Evolutionary conservation across 768 basidiomycete species (phyloP).

Genomic region (Mycena pura): DNA sequence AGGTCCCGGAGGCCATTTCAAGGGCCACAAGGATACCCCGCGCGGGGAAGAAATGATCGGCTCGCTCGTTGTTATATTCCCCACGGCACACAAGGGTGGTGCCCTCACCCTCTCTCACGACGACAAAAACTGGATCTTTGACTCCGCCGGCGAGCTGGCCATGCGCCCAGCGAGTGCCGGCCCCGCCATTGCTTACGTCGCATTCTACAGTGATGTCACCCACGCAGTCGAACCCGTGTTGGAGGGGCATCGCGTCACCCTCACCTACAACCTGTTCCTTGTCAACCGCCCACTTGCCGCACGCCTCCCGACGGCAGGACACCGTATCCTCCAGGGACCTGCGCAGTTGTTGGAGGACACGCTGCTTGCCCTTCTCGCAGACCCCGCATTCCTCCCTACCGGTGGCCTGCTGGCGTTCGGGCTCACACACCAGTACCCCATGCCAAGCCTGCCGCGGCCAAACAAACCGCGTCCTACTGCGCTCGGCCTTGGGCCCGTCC

Average conservation of each 20-base stretch:
- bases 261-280: slow-evolving; percentile 53
- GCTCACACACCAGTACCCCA: slow-evolving; percentile 17
- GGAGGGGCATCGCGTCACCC: slow-evolving; percentile 49
- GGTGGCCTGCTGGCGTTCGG: slow-evolving; percentile 13
- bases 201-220: slow-evolving; percentile 53
- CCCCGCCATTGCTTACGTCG: slow-evolving; percentile 37
- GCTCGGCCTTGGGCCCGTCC: background rate
- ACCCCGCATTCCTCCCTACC: background rate
- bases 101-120: slow-evolving; percentile 37
- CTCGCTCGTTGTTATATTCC: slow-evolving; percentile 53
- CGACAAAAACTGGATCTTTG: slow-evolving; percentile 40
- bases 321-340: background rate
- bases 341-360: background rate
- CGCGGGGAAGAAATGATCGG: slow-evolving; percentile 51
- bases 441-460: background rate
- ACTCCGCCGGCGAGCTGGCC: slow-evolving; percentile 34
- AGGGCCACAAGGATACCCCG: slow-evolving; percentile 53
- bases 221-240: slow-evolving; percentile 52
- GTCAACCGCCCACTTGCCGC: background rate
- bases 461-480: background rate
- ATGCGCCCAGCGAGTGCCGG: background rate
- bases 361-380: slow-evolving; percentile 1
- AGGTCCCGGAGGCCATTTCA: slow-evolving; percentile 51
- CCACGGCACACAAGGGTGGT: slow-evolving; percentile 47
- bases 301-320: background rate